These are phyloP conservation scores for Apiospora arundinis DNA, from an alignment of 2,329 filamentous ascomycete genomes.

Conservation along the genomic window DNA sequence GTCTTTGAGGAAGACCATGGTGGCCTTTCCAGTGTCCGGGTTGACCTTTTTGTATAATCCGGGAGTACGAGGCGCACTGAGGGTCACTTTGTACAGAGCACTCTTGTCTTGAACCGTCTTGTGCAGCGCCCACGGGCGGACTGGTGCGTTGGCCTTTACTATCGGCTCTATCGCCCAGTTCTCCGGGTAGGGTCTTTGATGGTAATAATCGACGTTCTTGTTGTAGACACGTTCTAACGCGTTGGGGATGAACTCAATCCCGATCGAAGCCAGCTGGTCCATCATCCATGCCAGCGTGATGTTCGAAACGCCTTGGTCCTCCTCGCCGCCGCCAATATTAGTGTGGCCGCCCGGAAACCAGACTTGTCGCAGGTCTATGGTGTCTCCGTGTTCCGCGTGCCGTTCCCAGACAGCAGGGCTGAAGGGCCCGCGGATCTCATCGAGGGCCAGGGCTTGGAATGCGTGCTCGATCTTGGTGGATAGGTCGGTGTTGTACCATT, in stretches of 20 bases:
- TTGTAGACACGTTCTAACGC: constrained; percentile 38
- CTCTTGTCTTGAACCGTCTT: constrained; percentile 48
- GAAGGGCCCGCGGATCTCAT: constrained; percentile 62
- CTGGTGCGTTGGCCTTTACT: constrained; percentile 52
- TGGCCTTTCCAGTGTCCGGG: constrained; percentile 44
- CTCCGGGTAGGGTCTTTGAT: constrained; percentile 33
- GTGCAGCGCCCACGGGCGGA: constrained; percentile 56
- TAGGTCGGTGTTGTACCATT: constrained; percentile 59
- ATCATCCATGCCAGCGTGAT: constrained; percentile 42
- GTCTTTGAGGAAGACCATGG: constrained; percentile 50
- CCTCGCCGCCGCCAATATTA: constrained; percentile 74
- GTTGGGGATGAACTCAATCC: constrained; percentile 52
- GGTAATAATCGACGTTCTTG: constrained; percentile 48
- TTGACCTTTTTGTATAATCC: constrained; percentile 55
- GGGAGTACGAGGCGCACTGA: constrained; percentile 52
- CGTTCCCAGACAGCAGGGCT: constrained; percentile 62
- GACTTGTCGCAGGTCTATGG: constrained; percentile 55
- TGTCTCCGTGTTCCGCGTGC: constrained; percentile 43
- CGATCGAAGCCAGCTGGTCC: constrained; percentile 59
- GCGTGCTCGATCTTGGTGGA: constrained; percentile 61
- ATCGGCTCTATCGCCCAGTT: constrained; percentile 37
- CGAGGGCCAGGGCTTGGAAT: constrained; percentile 65
- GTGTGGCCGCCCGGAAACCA: constrained; percentile 77
- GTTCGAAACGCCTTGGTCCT: constrained; percentile 51
- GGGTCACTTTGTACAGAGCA: constrained; percentile 51